These are phyloP conservation scores for Cystobasidium sp. DNA, from an alignment of 1,284 basidiomycete genomes.

Conservation along the genomic window DNA sequence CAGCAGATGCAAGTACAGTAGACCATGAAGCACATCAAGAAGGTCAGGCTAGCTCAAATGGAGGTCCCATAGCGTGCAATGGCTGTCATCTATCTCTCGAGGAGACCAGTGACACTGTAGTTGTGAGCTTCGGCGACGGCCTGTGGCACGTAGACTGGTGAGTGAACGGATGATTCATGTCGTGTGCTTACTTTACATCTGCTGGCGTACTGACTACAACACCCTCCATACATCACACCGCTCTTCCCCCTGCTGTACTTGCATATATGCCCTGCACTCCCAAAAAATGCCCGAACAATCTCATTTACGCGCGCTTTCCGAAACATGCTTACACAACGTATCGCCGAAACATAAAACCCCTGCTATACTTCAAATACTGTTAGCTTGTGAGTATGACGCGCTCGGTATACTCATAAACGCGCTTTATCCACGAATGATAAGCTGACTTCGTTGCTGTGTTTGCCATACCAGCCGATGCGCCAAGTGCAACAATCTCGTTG, in stretches of 20 bases:
- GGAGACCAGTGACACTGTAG: constrained; percentile 49
- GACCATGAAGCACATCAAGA: background rate
- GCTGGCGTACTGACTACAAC: background rate
- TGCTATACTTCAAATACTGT: background rate
- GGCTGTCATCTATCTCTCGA: constrained; percentile 49
- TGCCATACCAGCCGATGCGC: constrained; percentile 57
- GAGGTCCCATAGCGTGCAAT: constrained; percentile 33
- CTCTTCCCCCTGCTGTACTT: no score
- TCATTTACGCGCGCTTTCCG: no score
- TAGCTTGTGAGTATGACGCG: constrained; percentile 19
- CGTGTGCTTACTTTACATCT: no score
- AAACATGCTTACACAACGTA: no score
- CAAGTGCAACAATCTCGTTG: constrained; percentile 63
- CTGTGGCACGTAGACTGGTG: constrained; percentile 51
- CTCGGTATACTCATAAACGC: background rate
- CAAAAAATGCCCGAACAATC: no score
- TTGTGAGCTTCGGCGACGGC: constrained; percentile 51
- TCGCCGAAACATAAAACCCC: background rate
- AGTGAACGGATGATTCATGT: no score
- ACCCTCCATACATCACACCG: no score
- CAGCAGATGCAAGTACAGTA: background rate
- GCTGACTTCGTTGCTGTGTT: background rate
- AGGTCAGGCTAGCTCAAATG: constrained; percentile 6
- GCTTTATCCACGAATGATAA: no score
- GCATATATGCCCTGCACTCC: no score